Evolutionary conservation across 805 yeast genomes (phyloP), one percentile per base, ranked within the genome.

Genomic region (Lachancea meyersii): DNA sequence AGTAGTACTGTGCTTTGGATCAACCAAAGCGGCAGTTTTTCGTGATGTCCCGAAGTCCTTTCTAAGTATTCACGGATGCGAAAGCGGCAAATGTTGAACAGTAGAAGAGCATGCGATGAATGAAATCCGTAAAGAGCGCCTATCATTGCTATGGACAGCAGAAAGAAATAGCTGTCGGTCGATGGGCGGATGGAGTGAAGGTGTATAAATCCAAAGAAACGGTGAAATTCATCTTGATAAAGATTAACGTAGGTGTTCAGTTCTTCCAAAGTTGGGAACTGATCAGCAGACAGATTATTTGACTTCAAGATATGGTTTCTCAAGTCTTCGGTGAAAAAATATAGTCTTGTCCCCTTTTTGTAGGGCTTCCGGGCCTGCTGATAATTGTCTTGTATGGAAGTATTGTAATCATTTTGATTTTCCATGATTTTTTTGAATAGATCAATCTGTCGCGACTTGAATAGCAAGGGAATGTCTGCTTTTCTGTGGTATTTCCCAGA

Each of bases 71-170:
- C 75, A 55, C 82, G 86, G 43, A 83, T 76, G 49, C 81, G 76
- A 43, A 68, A 75, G 55, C 84, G 75, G 14, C 86, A 73, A 45
- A 84, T 72, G 55, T 81, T 81, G 60, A 81, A 82, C 45, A 84
- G 63, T 8, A 83, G 68, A 52, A 82, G 71, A 0, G 96, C 85
- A 56, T 85, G 85, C 28, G 80, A 66, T 24, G 87, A 83, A 54
- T 84, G 88, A 64, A 83, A 86, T 0, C 86, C 78, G 55, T 85
- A 86, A 18, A 89, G 70, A 0, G 96, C 95, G 33, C 97, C 97
- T 45, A 89, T 77, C 13, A 95, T 82, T 1, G 93, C 83, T 76
- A 88, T 83, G 2, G 94, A 78, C 42, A 88, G 67, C 5, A 86
- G 59, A 35, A 89, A 69, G 2, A 95, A 89, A 40, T 74, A 69